phyloP scores from a whole-genome alignment of 371 early-diverging fungal genomes.

The Dentiscutata heterogama region DNA sequence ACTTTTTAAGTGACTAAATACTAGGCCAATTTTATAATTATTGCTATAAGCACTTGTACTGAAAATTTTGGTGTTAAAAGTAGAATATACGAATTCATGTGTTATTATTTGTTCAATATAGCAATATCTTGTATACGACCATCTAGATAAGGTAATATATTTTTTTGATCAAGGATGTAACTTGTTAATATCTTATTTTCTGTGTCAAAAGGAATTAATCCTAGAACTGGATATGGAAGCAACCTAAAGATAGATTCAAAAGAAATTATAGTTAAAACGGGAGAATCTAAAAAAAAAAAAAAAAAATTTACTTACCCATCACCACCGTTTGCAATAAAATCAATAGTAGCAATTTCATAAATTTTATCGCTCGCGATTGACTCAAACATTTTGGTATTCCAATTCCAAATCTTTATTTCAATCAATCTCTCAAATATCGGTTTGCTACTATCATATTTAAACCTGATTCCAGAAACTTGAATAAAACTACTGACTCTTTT shows the following conservation, averaged over 20 bases:
- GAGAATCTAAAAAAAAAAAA: not conserved
- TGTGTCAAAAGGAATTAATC: slow-evolving; percentile 42
- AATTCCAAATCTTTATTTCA: slow-evolving; percentile 34
- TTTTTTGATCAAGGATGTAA: slow-evolving; percentile 48
- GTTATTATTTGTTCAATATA: not conserved
- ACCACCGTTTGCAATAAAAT: slow-evolving; percentile 68
- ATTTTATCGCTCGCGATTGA: slow-evolving; percentile 49
- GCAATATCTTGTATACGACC: slow-evolving; percentile 53
- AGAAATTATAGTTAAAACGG: too few relatives aligned
- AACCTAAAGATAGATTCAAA: slow-evolving; percentile 2
- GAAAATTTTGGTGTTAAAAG: too few relatives aligned
- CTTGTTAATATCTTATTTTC: slow-evolving; percentile 53
- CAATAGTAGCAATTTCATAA: slow-evolving; percentile 64
- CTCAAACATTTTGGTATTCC: slow-evolving; percentile 36
- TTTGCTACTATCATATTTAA: slow-evolving; percentile 34
- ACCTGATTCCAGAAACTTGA: slow-evolving; percentile 51
- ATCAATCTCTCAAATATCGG: slow-evolving; percentile 37
- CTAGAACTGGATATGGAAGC: not conserved
- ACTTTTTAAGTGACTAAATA: too few relatives aligned
- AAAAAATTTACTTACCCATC: slow-evolving; percentile 61
- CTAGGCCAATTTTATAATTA: too few relatives aligned
- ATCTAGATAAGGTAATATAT: slow-evolving; percentile 51
- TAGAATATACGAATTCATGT: not conserved
- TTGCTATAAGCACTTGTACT: too few relatives aligned
- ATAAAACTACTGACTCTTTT: slow-evolving; percentile 56